phyloP scores from a whole-genome alignment of 805 yeast genomes.

The Saccharomycopsis javanensis region DNA sequence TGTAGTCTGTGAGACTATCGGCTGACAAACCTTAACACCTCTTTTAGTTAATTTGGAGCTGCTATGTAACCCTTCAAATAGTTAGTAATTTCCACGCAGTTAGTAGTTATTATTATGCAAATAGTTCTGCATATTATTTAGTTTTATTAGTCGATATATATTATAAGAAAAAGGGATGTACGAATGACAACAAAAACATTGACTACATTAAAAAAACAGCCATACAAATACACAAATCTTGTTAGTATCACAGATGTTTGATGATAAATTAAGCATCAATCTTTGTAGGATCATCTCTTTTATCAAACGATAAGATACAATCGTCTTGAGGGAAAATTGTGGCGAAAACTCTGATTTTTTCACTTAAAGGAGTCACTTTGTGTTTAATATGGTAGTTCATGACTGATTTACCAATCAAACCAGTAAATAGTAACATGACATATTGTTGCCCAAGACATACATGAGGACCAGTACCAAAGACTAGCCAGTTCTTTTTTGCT shows the following conservation, averaged over 20 bases:
- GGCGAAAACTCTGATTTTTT: conserved; percentile 91
- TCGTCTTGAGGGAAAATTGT: conserved; percentile 98
- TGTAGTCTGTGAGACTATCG: too few relatives aligned
- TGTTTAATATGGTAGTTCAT: conserved; percentile 75
- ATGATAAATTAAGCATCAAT: conserved; percentile 17
- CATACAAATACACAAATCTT: too few relatives aligned
- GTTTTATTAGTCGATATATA: neutral
- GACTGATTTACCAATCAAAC: conserved; percentile 84
- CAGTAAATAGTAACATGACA: conserved; percentile 82
- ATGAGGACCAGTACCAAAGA: conserved; percentile 95
- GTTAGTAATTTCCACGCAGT: too few relatives aligned
- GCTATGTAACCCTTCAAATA: too few relatives aligned
- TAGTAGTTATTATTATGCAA: too few relatives aligned
- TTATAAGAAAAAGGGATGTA: neutral
- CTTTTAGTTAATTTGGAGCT: too few relatives aligned
- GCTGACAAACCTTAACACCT: too few relatives aligned
- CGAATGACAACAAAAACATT: too few relatives aligned
- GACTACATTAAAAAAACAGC: too few relatives aligned
- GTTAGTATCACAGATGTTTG: too few relatives aligned
- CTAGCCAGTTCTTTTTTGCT: conserved; percentile 87
- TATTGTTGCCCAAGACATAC: conserved; percentile 92
- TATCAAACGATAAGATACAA: conserved; percentile 64
- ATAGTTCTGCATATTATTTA: too few relatives aligned
- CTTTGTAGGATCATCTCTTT: conserved; percentile 43
- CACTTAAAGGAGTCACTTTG: conserved; percentile 72